Evolutionary conservation across 1,139 yeast species (phyloP).

Genomic region (Pichia sp.): DNA sequence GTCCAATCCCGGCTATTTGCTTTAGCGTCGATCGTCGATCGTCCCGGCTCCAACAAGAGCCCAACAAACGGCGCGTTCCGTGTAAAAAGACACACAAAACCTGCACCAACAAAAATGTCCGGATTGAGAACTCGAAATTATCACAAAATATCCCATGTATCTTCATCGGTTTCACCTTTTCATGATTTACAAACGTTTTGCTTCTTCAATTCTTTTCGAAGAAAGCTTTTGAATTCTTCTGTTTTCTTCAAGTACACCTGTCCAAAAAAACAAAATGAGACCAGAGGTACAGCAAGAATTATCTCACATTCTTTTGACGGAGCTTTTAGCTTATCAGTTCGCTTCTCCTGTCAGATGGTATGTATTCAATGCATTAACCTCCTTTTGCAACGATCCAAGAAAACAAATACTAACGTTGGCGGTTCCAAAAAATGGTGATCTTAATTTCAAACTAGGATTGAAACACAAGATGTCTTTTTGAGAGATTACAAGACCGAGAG

Average conservation of each 20-base stretch:
- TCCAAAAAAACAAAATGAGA: constrained; percentile 51
- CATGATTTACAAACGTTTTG: neutral
- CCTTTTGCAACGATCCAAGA: neutral
- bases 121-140: neutral
- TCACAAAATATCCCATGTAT: neutral
- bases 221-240: neutral
- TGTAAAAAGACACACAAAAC: neutral
- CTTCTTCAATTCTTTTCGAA: neutral
- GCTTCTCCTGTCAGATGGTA: constrained; percentile 99
- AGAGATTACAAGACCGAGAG: constrained; percentile 94
- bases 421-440: neutral
- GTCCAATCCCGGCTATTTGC: neutral
- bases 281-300: constrained; percentile 98
- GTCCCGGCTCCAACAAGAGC: neutral
- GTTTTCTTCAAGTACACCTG: neutral
- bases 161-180: neutral
- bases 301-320: constrained; percentile 90
- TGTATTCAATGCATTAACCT: constrained; percentile 16
- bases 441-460: constrained; percentile 47
- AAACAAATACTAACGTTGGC: constrained; percentile 14
- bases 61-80: neutral
- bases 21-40: neutral
- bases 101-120: neutral
- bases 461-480: constrained; percentile 95
- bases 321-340: constrained; percentile 94